Conservation (phyloP, 345 rosid genomes). For the Eutrema heterophyllum region DNA sequence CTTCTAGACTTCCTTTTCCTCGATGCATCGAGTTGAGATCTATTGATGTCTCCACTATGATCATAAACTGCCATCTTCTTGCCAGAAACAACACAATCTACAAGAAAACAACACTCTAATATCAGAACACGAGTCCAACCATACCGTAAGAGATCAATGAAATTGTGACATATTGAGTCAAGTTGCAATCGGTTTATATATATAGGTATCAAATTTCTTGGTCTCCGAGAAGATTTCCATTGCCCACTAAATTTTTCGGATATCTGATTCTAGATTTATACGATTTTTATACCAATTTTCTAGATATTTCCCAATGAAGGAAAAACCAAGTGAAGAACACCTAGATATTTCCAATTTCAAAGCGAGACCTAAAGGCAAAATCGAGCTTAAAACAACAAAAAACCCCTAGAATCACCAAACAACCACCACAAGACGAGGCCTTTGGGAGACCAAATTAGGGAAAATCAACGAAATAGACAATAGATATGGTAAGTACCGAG, state of each 20-base stretch:
- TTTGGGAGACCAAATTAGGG: not conserved
- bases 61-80: conserved; percentile 34
- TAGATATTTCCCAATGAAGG: too few species aligned
- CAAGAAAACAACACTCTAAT: not conserved
- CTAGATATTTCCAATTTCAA: not conserved
- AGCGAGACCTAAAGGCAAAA: not conserved
- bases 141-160: not conserved
- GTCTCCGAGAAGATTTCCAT: too few species aligned
- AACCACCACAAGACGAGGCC: too few species aligned
- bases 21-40: conserved; percentile 5
- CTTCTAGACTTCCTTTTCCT: conserved; percentile 54
- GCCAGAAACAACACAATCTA: not conserved
- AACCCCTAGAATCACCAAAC: not conserved
- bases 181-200: too few species aligned
- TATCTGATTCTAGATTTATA: not conserved
- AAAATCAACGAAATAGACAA: not conserved
- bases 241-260: not conserved
- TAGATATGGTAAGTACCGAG: not conserved
- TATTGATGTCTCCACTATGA: conserved; percentile 7
- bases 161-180: not conserved
- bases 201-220: too few species aligned
- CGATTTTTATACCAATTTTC: not conserved
- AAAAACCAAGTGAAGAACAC: not conserved
- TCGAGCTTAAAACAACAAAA: not conserved
- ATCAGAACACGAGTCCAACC: not conserved